Base-by-base conservation (phyloP, 345 rosid genomes). In the Rhodamnia argentea region DNA sequence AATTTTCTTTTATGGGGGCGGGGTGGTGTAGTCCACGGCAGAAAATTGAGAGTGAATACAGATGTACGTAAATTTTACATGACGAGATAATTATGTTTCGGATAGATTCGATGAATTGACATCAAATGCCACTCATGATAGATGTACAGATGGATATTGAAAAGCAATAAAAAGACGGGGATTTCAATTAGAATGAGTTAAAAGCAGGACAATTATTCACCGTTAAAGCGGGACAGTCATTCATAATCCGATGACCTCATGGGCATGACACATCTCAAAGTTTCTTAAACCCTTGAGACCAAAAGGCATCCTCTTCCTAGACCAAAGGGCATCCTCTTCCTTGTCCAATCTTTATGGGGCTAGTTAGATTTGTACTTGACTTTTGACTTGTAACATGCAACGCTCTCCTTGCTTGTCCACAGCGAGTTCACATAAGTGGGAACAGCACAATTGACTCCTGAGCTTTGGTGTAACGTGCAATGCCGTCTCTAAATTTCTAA, bases 371-470 rank as follows among this genome's bases (percentile, higher is more conserved):
- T 37, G 13, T n/a, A 6, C 70, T 59, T 58, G 8, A 58, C 14
- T 26, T 59, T 60, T 60, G 37, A 60, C 70, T 12, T 0, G 14
- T 0, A 59, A 15, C 32, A 13, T 59, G 15, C 15, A 5, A 3
- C 5, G 24, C 13, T 23, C n/a, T 4, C 18, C 22, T 15, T 53
- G 16, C 55, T 53, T 53, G 20, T 53, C 55, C 55, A 53, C 1
- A 15, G 6, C 6, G 7, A 52, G 20, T 52, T 1, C 11, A 4
- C 60, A 10, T 0, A 24, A 1, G 2, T 2, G 7, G 13, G 13
- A 13, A 59, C 2, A 18, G 3, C 13, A 26, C 16, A 26, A 12
- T 58, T 58, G 15, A 3, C 0, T 3, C 2, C 0, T 13, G 0
- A 59, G 1, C 0, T 59, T 42, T 42, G 5, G 44, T 42, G 42